Evolutionary conservation across 441 rosid genomes (phyloP), one percentile per base, ranked within the genome.

Genomic region (Euphorbia corollata): DNA sequence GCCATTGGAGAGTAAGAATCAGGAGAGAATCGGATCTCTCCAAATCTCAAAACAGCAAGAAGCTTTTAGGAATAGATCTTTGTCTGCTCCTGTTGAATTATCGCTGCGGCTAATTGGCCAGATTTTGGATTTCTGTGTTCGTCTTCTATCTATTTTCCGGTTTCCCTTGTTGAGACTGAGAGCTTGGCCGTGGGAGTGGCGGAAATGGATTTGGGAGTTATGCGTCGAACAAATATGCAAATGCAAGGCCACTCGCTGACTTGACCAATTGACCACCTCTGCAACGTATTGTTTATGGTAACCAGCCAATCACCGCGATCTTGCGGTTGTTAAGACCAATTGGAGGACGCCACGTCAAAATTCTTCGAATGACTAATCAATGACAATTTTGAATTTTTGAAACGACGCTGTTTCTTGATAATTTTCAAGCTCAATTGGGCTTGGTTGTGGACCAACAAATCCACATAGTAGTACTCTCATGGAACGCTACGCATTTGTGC

Each of bases 11-110:
- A 73, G 13, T 24, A 68, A 36, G 3, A 16, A 27, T 50, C 63
- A 50, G 78, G 86, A 81, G 83, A 84, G 86, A 75, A 23, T 64
- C 55, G 24, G 80, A 83, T 78, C 88, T 83, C 87, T 78, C 86
- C 81, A 22, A 62, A 59, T 61, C 23, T 43, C 45, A 58, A 50
- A 68, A 68, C 47, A n/a, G 5, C 8, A 7, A 27, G 32, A 68
- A 13, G 48, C 0, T 59, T 58, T 10, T 16, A 13, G 8, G 3
- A n/a, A 8, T 56, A 43, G 54, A 56, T 41, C 63, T 67, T 41
- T 56, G 3, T 0, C 51, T 13, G 10, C 22, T 24, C 6, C 16
- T 9, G 18, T 11, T 16, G 23, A 64, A 36, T 36, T 13, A 34
- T 45, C 36, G 27, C 32, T 24, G 23, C 11, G n/a, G 2, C 8